phyloP scores from a whole-genome alignment of 169 alveolate species.

The Plasmodium sp. region DNA sequence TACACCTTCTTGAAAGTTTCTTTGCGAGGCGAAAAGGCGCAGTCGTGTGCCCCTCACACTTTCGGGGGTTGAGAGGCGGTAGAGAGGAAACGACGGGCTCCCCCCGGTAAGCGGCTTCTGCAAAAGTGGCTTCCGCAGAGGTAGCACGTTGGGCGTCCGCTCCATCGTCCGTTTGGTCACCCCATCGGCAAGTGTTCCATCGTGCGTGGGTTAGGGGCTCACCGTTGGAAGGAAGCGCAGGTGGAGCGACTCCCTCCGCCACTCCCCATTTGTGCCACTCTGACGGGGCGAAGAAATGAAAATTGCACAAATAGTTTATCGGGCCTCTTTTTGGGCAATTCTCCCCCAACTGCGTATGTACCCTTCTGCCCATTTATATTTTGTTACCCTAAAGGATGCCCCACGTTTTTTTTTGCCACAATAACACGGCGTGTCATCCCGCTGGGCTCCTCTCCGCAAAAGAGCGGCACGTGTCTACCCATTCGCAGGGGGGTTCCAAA shows the following conservation, averaged over 20 bases:
- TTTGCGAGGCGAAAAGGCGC: background rate
- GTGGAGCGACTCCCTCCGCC: background rate
- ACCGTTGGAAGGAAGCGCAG: background rate
- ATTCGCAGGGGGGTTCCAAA: background rate
- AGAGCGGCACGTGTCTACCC: background rate
- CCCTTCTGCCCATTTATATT: background rate
- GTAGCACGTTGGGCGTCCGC: background rate
- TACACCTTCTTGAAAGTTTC: background rate
- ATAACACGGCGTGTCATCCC: background rate
- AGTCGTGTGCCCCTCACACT: background rate
- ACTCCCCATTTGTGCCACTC: background rate
- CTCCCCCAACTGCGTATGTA: background rate
- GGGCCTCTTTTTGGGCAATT: background rate
- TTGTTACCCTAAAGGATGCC: background rate
- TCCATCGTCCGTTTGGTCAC: background rate
- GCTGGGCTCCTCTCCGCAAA: background rate
- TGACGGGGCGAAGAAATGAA: background rate
- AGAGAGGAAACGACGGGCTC: no score
- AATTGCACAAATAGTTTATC: background rate
- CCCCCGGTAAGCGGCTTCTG: background rate
- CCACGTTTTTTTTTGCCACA: background rate
- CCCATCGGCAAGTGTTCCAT: background rate
- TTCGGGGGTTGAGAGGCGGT: background rate
- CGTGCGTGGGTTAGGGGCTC: background rate
- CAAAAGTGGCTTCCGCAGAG: background rate